Conservation (phyloP, 139 green algal genomes). For the Pedinophyceae sp. region DNA sequence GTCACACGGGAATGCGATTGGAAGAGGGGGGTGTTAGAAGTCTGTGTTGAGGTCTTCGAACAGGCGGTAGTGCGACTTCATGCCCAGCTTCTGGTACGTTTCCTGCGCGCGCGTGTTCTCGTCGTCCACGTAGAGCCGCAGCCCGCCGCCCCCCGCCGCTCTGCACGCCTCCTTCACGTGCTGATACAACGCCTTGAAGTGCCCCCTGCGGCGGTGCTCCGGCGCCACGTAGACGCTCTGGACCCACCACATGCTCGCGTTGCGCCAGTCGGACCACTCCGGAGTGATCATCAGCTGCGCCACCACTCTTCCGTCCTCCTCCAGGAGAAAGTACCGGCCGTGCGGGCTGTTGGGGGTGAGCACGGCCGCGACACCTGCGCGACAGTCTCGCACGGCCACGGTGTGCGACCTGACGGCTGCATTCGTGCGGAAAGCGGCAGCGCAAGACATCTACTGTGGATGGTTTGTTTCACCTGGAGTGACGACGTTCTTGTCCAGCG, state of each 20-base stretch:
- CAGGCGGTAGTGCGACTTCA: constrained; percentile 37
- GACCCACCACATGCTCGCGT: constrained; percentile 34
- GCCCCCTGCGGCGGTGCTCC: constrained; percentile 12
- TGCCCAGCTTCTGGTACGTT: constrained; percentile 32
- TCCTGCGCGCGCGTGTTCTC: constrained; percentile 22
- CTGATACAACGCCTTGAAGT: constrained; percentile 25
- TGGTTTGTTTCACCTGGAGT: constrained; percentile 7
- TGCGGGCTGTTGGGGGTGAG: constrained; percentile 2
- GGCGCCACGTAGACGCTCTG: constrained; percentile 32
- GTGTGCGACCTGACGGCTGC: no score
- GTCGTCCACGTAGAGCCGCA: constrained; percentile 32
- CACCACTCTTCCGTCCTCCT: constrained; percentile 13
- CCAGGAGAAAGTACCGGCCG: constrained; percentile 7
- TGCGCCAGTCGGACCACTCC: constrained; percentile 34
- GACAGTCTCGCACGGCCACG: no score
- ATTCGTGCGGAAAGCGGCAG: no score
- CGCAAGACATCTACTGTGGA: constrained; percentile 11
- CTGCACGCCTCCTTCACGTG: constrained; percentile 13
- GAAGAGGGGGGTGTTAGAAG: constrained; percentile 7
- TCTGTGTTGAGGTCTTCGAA: constrained; percentile 31
- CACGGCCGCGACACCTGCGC: constrained; percentile 10
- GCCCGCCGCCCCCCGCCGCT: constrained; percentile 15
- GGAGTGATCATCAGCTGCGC: constrained; percentile 42
- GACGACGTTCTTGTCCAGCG: constrained; percentile 9
- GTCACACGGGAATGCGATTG: no score